Conservation (phyloP, 768 basidiomycete species). For the Termitomyces sp. region DNA sequence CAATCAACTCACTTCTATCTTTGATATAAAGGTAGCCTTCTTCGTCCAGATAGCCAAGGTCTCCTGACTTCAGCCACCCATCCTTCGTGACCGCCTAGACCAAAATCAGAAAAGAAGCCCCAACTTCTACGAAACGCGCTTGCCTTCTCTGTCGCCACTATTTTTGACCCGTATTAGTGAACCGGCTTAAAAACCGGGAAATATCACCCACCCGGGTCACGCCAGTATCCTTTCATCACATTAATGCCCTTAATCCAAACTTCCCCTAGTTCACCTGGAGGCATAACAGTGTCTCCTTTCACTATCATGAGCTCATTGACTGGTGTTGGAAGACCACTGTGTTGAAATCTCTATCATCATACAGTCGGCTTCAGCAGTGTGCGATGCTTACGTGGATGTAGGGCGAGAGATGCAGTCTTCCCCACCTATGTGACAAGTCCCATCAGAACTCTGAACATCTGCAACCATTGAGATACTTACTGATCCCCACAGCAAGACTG, state of each 20-base stretch:
- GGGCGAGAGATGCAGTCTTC: conserved; percentile 47
- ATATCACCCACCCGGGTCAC: conserved; percentile 31
- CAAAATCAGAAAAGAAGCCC: conserved; percentile 10
- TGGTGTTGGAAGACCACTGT: conserved; percentile 38
- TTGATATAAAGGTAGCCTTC: conserved; percentile 48
- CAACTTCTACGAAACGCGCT: background rate
- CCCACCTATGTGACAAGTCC: conserved; percentile 25
- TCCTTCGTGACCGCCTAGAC: conserved; percentile 33
- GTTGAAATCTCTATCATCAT: background rate
- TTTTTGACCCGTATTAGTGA: background rate
- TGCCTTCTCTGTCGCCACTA: conserved; percentile 25
- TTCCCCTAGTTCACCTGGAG: conserved; percentile 30
- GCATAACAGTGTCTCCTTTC: conserved; percentile 21
- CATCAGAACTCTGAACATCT: background rate
- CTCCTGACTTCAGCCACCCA: conserved; percentile 44
- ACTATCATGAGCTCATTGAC: conserved; percentile 44
- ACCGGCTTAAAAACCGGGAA: background rate
- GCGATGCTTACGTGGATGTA: conserved; percentile 33
- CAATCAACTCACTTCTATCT: conserved; percentile 29
- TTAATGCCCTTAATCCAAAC: conserved; percentile 43
- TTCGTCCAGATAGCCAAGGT: conserved; percentile 36
- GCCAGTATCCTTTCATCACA: conserved; percentile 50
- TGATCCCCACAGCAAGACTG: conserved; percentile 32
- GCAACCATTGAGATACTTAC: conserved; percentile 16
- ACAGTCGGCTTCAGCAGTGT: background rate